A percentile compares a stretch with the other conserved stretches of the same genome.
phyloP scores from a whole-genome alignment of 2,329 filamentous ascomycete species.

The Botrytis squamosa region DNA sequence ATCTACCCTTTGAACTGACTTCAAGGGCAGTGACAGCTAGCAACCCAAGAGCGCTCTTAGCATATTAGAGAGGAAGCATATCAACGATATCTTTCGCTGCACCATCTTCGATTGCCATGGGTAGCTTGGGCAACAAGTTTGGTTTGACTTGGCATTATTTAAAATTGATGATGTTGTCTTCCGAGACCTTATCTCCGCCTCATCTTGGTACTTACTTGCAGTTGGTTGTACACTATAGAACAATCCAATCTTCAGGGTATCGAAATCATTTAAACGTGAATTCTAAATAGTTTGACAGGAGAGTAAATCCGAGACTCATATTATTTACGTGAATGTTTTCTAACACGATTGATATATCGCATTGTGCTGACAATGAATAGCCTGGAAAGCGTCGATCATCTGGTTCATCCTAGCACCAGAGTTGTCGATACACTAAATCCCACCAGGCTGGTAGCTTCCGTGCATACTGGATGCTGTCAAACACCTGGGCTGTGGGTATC shows the following conservation, averaged over 20 bases:
- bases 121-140: not conserved
- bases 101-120: not conserved
- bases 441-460: not conserved
- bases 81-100: not conserved
- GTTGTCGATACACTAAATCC: conserved; percentile 41
- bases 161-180: conserved; percentile 32
- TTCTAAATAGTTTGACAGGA: not conserved
- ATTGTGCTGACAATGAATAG: conserved; percentile 31
- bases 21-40: not conserved
- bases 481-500: not conserved
- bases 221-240: conserved; percentile 55
- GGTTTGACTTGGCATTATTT: not conserved
- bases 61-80: not conserved
- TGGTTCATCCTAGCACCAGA: conserved; percentile 45
- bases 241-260: conserved; percentile 42
- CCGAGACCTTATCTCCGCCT: conserved; percentile 48
- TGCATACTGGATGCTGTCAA: conserved; percentile 5
- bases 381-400: conserved; percentile 36
- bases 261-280: conserved; percentile 45
- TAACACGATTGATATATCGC: conserved; percentile 31
- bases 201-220: conserved; percentile 52
- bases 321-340: conserved; percentile 30
- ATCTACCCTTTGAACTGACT: not conserved
- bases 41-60: not conserved
- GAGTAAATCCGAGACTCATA: not conserved